Evolutionary conservation across 2,329 filamentous ascomycete genomes (phyloP).

Genomic region (Apiospora rasikravindrae): DNA sequence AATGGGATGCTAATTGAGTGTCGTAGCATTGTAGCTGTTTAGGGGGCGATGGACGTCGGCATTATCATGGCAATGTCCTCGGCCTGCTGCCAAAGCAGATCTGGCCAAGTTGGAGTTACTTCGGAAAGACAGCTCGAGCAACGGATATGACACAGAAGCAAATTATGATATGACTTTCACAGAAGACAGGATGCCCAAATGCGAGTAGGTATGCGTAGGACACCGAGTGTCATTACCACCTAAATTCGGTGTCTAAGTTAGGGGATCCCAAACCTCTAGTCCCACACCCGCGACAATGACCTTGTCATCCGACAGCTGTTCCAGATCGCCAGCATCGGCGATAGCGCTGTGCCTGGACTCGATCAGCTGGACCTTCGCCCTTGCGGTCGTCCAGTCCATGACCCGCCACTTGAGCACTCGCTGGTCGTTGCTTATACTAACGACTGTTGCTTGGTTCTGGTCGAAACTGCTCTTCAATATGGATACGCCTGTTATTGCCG

Average conservation of each 20-base stretch:
- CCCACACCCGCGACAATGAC: conserved; percentile 23
- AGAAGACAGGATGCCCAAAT: too few species aligned
- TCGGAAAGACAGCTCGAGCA: background rate
- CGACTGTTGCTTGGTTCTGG: conserved; percentile 36
- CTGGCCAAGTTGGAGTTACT: background rate
- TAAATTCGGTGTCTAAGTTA: background rate
- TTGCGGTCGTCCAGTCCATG: conserved; percentile 25
- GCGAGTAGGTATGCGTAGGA: background rate
- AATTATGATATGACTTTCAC: too few species aligned
- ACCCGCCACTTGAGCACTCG: conserved; percentile 61
- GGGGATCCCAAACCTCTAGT: conserved; percentile 24
- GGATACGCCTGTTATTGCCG: conserved; percentile 68
- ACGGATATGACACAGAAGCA: too few species aligned
- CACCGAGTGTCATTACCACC: background rate
- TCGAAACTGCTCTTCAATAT: conserved; percentile 37
- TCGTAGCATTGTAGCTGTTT: background rate
- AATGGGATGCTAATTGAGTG: background rate
- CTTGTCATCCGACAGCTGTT: conserved; percentile 38
- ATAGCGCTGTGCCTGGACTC: conserved; percentile 62
- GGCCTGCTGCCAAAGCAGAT: background rate
- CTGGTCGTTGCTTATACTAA: conserved; percentile 66
- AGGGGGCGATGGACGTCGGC: too few species aligned
- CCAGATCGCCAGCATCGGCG: conserved; percentile 62
- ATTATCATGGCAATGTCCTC: background rate
- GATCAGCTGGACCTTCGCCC: conserved; percentile 45